Base-by-base conservation (phyloP, 2,329 filamentous ascomycete genomes). In the Verticillium klebahnii region DNA sequence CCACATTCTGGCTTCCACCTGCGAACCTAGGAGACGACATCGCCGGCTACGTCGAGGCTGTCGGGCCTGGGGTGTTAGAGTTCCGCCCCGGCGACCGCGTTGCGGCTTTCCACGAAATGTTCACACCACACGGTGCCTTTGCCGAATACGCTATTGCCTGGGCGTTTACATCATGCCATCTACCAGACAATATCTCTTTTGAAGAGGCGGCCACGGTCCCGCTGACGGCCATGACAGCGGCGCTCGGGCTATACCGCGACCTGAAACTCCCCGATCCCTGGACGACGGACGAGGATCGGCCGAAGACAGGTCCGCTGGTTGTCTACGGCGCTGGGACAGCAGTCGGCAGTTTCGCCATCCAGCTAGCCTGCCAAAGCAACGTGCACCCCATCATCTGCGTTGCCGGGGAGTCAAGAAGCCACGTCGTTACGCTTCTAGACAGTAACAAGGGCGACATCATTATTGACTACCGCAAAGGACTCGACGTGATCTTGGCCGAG, bases 131-230 rank as follows among this genome's bases (percentile, higher is more conserved):
- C 37, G 86, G 86, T 2, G 80, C 76, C 8, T 89, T 82, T 63
- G 86, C 85, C 4, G 85, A 89, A 67, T 89, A 88, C 65, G 82
- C 84, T 2, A 72, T 88, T 11, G 80, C 81, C 0, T 81, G 77
- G 72, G 77, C 79, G 36, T 77, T 82, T 66, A 84, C 84, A 0
- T 86, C 85, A 0, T 86, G 87, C 68, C 81, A 81, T 65, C 73
- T 86, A 19, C 81, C 84, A 0, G 64, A 74, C 36, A 71, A 75
- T 23, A 77, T 77, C 2, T 77, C 74, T 23, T 85, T 84, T 58
- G 82, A 87, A 70, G 83, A 85, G 70, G 85, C 79, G 2, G 80
- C 84, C 15, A 83, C 84, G 0, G 78, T 86, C 37, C 84, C 85
- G 0, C 72, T 87, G 2, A 82, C 84, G 4, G 79, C 78, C 12